phyloP scores from a whole-genome alignment of 1,284 basidiomycete species.

The Neonothopanus nambi region DNA sequence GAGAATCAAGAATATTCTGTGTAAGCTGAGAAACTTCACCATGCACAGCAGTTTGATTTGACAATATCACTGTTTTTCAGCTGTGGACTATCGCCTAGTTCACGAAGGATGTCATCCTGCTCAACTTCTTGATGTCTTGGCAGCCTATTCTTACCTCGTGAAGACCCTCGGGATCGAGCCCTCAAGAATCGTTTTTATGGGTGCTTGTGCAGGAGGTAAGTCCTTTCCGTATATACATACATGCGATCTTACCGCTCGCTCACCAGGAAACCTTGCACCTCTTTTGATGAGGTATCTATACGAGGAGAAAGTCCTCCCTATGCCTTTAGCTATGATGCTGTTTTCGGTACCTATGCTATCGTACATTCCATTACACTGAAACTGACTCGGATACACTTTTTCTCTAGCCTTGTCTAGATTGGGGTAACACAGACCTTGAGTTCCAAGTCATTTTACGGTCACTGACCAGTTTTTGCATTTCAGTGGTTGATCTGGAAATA shows the following conservation, averaged over 20 bases:
- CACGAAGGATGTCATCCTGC: constrained; percentile 24
- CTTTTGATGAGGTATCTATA: constrained; percentile 22
- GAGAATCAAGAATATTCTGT: constrained; percentile 17
- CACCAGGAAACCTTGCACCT: constrained; percentile 18
- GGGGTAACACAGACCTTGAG: constrained; percentile 6
- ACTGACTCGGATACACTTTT: background rate
- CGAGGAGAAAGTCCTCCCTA: constrained; percentile 22
- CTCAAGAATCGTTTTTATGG: constrained; percentile 21
- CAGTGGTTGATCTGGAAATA: constrained; percentile 23
- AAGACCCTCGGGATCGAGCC: constrained; percentile 17
- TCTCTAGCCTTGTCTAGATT: constrained; percentile 21
- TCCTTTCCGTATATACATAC: background rate
- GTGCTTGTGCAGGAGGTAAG: constrained; percentile 15
- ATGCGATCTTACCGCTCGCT: too few relatives aligned
- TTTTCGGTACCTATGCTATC: constrained; percentile 18
- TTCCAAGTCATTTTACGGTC: background rate
- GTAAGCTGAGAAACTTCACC: constrained; percentile 2
- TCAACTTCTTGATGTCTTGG: constrained; percentile 25
- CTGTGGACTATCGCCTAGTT: constrained; percentile 25
- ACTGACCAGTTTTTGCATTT: background rate
- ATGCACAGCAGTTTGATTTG: background rate
- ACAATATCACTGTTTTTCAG: constrained; percentile 10
- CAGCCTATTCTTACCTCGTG: constrained; percentile 23
- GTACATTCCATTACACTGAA: background rate
- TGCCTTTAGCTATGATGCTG: constrained; percentile 23